Conservation (phyloP, 352 stramenopile genomes). For the Elongisporangium senticosum region DNA sequence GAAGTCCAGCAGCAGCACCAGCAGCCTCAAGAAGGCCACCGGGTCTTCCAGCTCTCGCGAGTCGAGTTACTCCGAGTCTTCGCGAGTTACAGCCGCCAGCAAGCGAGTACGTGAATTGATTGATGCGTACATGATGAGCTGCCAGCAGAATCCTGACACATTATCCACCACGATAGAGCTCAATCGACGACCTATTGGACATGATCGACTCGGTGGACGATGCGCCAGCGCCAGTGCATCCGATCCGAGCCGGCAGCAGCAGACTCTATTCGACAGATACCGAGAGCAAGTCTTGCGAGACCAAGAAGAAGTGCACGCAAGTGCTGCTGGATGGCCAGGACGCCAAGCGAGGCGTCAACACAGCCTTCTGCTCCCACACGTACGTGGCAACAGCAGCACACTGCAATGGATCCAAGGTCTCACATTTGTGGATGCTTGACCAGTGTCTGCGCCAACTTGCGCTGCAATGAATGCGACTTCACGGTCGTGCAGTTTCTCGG, state of each 20-base stretch:
- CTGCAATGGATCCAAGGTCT: background rate
- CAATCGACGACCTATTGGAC: constrained; percentile 64
- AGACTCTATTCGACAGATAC: constrained; percentile 9
- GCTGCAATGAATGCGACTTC: constrained; percentile 83
- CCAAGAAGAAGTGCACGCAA: constrained; percentile 75
- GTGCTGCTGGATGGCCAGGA: constrained; percentile 45
- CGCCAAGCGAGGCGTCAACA: constrained; percentile 52
- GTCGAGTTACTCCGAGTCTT: constrained; percentile 4
- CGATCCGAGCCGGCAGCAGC: constrained; percentile 15
- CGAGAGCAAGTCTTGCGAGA: constrained; percentile 32
- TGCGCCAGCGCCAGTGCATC: constrained; percentile 22
- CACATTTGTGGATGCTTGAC: background rate
- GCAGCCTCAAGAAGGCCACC: background rate
- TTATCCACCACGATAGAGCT: background rate
- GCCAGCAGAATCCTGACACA: background rate
- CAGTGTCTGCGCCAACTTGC: constrained; percentile 62
- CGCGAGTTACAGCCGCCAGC: background rate
- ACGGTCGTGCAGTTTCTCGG: constrained; percentile 67
- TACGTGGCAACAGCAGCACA: constrained; percentile 8
- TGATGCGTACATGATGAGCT: background rate
- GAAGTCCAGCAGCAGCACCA: constrained; percentile 10
- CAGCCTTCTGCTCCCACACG: constrained; percentile 45
- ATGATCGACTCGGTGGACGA: constrained; percentile 50
- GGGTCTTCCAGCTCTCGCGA: constrained; percentile 1
- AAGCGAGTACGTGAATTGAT: background rate